Conservation (phyloP, 1,284 basidiomycete genomes). For the Amylostereum areolatum region DNA sequence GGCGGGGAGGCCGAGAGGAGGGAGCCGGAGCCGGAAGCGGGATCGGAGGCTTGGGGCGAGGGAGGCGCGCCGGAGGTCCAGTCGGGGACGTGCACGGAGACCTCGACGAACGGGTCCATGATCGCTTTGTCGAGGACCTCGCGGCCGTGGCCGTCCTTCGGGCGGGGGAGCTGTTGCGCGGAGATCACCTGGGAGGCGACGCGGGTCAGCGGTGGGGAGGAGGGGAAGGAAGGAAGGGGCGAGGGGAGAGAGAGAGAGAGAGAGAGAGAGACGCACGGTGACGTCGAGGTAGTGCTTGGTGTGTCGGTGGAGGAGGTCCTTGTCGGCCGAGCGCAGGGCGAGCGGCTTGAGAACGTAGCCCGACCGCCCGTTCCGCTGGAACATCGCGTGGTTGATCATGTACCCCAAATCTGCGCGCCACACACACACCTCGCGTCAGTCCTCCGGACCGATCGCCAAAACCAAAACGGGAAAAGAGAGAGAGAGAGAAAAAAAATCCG, state of each 20-base stretch:
- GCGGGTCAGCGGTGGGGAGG: neutral
- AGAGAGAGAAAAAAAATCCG: too few species aligned
- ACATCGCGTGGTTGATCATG: slow-evolving; percentile 94
- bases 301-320: slow-evolving; percentile 48
- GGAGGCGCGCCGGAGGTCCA: slow-evolving; percentile 63
- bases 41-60: slow-evolving; percentile 37
- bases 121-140: slow-evolving; percentile 56
- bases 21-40: slow-evolving; percentile 9
- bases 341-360: slow-evolving; percentile 92
- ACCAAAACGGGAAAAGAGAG: neutral
- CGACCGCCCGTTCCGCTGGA: slow-evolving; percentile 76
- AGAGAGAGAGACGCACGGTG: slow-evolving; percentile 41
- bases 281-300: slow-evolving; percentile 63
- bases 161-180: slow-evolving; percentile 86
- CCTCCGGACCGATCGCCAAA: slow-evolving; percentile 2
- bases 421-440: neutral
- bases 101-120: slow-evolving; percentile 76
- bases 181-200: slow-evolving; percentile 65
- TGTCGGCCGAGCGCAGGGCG: slow-evolving; percentile 64
- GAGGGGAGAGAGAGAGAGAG: too few species aligned
- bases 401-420: slow-evolving; percentile 71
- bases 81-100: slow-evolving; percentile 72
- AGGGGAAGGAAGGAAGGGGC: neutral
- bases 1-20: too few species aligned
- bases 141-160: slow-evolving; percentile 57